Conservation (phyloP, 2,329 filamentous ascomycete species). For the Pyrenochaeta sp. region DNA sequence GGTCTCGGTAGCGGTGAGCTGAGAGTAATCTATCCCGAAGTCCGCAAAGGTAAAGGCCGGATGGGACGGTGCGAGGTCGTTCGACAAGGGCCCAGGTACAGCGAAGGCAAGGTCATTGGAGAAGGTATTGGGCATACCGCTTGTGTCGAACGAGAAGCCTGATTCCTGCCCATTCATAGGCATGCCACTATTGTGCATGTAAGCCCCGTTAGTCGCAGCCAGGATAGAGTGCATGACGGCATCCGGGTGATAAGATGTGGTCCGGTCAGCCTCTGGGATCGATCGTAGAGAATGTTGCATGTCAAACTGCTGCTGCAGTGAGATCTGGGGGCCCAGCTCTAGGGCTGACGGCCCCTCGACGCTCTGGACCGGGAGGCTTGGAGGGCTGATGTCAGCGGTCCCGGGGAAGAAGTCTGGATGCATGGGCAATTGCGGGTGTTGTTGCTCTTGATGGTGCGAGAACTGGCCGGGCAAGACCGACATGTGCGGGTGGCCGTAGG, state of each 20-base stretch:
- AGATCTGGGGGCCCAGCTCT: conserved; percentile 41
- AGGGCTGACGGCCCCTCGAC: conserved; percentile 43
- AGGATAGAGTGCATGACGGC: conserved; percentile 50
- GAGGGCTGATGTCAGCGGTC: conserved; percentile 47
- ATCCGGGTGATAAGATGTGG: conserved; percentile 37
- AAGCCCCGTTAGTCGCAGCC: conserved; percentile 46
- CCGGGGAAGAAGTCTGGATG: conserved; percentile 38
- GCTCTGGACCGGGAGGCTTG: conserved; percentile 42
- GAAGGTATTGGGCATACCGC: conserved; percentile 29
- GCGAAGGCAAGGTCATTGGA: conserved; percentile 36
- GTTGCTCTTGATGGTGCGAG: conserved; percentile 28
- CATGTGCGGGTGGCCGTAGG: conserved; percentile 34
- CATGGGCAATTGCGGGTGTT: conserved; percentile 37
- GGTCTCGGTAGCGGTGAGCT: conserved; percentile 31
- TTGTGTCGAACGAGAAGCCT: conserved; percentile 34
- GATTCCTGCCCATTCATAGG: conserved; percentile 35
- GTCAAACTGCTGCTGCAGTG: conserved; percentile 44
- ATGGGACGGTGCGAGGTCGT: conserved; percentile 30
- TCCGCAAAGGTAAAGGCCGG: conserved; percentile 39
- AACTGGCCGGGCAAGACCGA: conserved; percentile 33
- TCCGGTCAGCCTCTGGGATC: conserved; percentile 44
- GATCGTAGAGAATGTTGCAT: conserved; percentile 45
- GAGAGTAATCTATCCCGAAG: conserved; percentile 35
- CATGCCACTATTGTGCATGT: conserved; percentile 40
- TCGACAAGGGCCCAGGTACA: conserved; percentile 31